These are phyloP conservation scores for Hondaea fermentalgiana DNA, from an alignment of 108 stramenopile genomes.

Conservation along the genomic window DNA sequence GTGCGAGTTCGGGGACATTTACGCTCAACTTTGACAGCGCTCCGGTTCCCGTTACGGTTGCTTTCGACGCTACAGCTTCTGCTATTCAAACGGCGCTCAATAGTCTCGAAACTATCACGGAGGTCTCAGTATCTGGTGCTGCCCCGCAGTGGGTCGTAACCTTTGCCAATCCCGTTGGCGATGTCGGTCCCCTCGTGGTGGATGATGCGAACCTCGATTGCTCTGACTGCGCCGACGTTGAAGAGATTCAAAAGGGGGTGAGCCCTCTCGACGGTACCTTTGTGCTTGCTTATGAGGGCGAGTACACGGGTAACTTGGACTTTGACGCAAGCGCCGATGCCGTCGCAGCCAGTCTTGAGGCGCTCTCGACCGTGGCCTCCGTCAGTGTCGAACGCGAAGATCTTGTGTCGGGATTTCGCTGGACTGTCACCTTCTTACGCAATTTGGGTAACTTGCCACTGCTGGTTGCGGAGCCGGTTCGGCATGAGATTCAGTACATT, in stretches of 20 bases:
- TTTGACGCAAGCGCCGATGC: slow-evolving; percentile 57
- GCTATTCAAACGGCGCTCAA: slow-evolving; percentile 29
- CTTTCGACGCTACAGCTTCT: not conserved
- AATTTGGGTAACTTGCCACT: slow-evolving; percentile 60
- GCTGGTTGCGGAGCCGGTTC: slow-evolving; percentile 42
- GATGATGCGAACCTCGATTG: not conserved
- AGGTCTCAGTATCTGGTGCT: slow-evolving; percentile 19
- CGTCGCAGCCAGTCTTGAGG: slow-evolving; percentile 53
- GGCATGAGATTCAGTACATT: slow-evolving; percentile 54
- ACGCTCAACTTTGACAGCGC: slow-evolving; percentile 28
- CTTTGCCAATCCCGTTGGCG: slow-evolving; percentile 60
- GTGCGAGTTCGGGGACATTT: slow-evolving; percentile 17
- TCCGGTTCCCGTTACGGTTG: slow-evolving; percentile 22
- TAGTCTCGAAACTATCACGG: slow-evolving; percentile 27
- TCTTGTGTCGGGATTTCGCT: slow-evolving; percentile 39
- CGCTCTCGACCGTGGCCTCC: slow-evolving; percentile 36
- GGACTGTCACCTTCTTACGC: slow-evolving; percentile 65
- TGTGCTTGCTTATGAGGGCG: slow-evolving; percentile 56
- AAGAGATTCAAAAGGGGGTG: slow-evolving; percentile 46
- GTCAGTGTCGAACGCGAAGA: slow-evolving; percentile 40
- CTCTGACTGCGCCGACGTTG: not conserved
- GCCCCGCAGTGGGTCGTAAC: slow-evolving; percentile 38
- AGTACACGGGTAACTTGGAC: slow-evolving; percentile 49
- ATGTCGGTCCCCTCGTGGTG: slow-evolving; percentile 40
- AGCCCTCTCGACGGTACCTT: slow-evolving; percentile 58